Evolutionary conservation across 495 filamentous ascomycete species (phyloP).

Genomic region (Cenococcum geophilum): DNA sequence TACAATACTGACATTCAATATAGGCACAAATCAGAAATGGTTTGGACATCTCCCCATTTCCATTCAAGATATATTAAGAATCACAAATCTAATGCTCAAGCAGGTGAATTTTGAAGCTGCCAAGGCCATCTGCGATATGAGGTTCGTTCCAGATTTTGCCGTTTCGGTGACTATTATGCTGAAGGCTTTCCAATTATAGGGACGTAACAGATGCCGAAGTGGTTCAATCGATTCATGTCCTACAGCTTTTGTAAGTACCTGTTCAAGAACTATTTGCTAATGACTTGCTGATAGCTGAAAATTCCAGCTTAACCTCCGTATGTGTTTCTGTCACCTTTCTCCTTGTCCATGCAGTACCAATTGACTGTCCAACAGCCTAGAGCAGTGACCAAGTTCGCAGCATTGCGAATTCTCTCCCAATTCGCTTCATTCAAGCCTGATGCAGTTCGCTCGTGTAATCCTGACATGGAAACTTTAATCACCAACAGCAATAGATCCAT

Average conservation of each 20-base stretch:
- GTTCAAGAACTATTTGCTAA: conserved; percentile 84
- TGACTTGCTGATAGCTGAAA: conserved; percentile 34
- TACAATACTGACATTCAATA: no score
- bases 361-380: conserved; percentile 35
- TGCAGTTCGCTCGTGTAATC: conserved; percentile 88
- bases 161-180: not conserved
- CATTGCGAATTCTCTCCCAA: conserved; percentile 73
- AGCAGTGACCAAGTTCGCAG: conserved; percentile 95
- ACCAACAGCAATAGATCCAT: conserved; percentile 96
- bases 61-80: not conserved
- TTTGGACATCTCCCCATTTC: not conserved
- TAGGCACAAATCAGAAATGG: conserved; percentile 98
- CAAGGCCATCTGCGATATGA: conserved; percentile 92
- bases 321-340: no score
- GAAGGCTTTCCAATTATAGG: conserved; percentile 19
- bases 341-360: no score
- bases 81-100: not conserved
- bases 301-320: not conserved
- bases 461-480: conserved; percentile 91
- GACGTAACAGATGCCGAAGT: conserved; percentile 91
- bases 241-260: conserved; percentile 79
- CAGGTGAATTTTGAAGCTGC: conserved; percentile 91
- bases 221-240: conserved; percentile 84
- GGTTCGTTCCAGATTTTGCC: not conserved
- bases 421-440: conserved; percentile 79